Base-by-base conservation (phyloP, 805 yeast species). In the Pichia thaimueangensis region DNA sequence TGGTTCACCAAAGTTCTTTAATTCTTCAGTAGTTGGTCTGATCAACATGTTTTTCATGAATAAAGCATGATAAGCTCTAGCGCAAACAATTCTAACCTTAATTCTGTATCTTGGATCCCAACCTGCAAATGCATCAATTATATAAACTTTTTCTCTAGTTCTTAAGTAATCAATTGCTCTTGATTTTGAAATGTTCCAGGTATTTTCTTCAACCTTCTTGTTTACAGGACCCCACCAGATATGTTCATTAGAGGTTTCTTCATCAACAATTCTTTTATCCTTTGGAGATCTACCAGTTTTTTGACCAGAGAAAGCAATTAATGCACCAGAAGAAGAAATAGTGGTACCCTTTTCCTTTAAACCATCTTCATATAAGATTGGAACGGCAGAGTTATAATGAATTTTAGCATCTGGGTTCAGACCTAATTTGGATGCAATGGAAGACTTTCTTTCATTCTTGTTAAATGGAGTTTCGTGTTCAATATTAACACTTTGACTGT, bases 141-240 rank as follows among this genome's bases (percentile, higher is more conserved):
- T 89, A 68, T 84, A 91, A 58, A 93, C 80, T 64, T 88, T 87
- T 57, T 84, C 89, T 69, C 96, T 84, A 43, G 97, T 91, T 75
- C 95, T 85, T 65, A 91, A 76, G 72, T 89, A 91, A 68, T 91
- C 98, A 53, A 89, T 77, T 40, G 98, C 97, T 70, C 98, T 86
- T 56, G 91, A 91, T 65, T 95, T 83, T 64, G 94, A 86, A 57
- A 91, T 88, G 57, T 79, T 78, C 97, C 97, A 91, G 19, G 96
- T 88, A 63, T 82, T 80, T 68, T 87, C 95, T 47, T 86, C 83
- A 55, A 91, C 89, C 69, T 91, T 86, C 69, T 85, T 87, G 73
- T 91, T 91, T 54, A 91, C 98, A 2, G 97, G 97, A 21, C 98
- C 98, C 98, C 98, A 91, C 98, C 98, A 91, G 56, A 91, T 79